Conservation (phyloP, 2,329 filamentous ascomycete species). For the Pseudogymnoascus verrucosus region DNA sequence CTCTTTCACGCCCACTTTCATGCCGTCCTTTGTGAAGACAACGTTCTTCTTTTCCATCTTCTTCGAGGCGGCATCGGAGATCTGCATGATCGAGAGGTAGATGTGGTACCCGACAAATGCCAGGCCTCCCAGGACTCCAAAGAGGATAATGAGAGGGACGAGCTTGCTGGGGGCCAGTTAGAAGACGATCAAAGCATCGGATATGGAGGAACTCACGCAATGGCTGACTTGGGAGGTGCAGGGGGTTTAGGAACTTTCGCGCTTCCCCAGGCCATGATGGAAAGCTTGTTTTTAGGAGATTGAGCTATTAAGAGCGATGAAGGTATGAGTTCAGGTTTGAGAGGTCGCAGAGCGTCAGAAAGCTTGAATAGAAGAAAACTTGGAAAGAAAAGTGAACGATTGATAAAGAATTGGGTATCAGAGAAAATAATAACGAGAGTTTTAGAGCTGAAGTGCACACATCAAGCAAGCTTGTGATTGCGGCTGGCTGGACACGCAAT, state of each 20-base stretch:
- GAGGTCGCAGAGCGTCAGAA: not conserved
- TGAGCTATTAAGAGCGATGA: conserved; percentile 10
- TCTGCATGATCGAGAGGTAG: conserved; percentile 59
- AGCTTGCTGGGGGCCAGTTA: conserved; percentile 36
- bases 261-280: conserved; percentile 30
- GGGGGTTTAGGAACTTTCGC: conserved; percentile 20
- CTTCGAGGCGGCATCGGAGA: conserved; percentile 56
- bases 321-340: not conserved
- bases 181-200: not conserved
- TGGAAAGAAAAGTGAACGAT: not conserved
- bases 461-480: not conserved
- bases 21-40: conserved; percentile 65
- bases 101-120: conserved; percentile 66
- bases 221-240: conserved; percentile 26
- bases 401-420: conserved; percentile 6
- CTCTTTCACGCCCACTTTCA: conserved; percentile 64
- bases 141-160: conserved; percentile 57
- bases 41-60: conserved; percentile 71
- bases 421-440: conserved; percentile 1
- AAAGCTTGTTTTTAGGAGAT: conserved; percentile 9
- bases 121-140: conserved; percentile 46
- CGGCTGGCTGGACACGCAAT: not conserved
- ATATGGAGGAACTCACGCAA: conserved; percentile 21
- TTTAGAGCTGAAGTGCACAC: not conserved
- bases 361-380: not conserved